Evolutionary conservation across 2,329 filamentous ascomycete species (phyloP).

Genomic region (Fusarium napiforme): DNA sequence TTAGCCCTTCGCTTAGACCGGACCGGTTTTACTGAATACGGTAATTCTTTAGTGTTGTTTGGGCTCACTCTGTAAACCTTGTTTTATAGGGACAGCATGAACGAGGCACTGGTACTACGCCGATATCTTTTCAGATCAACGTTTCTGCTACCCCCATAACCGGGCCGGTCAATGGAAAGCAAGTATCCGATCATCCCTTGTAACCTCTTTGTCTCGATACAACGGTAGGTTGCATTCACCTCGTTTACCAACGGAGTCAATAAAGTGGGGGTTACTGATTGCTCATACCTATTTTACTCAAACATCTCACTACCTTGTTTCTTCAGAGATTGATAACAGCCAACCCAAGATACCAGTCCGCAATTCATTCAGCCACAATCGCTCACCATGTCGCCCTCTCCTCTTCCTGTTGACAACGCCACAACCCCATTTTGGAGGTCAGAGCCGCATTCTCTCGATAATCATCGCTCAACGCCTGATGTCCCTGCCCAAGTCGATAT

Average conservation of each 20-base stretch:
- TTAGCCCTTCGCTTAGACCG: not conserved
- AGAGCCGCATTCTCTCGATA: not conserved
- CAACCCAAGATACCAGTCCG: not conserved
- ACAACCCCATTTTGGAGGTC: conserved; percentile 3
- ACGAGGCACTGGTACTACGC: not conserved
- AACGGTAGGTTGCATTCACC: not conserved
- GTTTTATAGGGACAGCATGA: too few relatives aligned
- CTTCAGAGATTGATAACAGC: not conserved
- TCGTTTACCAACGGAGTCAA: fast-evolving
- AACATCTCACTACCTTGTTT: not conserved
- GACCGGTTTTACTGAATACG: not conserved
- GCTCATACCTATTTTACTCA: not conserved
- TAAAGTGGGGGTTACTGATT: not conserved
- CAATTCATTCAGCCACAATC: not conserved
- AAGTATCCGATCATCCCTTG: not conserved
- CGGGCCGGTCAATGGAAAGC: not conserved
- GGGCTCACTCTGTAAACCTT: not conserved
- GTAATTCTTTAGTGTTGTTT: not conserved
- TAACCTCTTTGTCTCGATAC: not conserved
- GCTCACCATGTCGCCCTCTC: not conserved
- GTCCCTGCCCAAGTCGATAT: not conserved
- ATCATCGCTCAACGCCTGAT: not conserved
- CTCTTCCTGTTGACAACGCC: not conserved
- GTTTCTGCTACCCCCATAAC: not conserved
- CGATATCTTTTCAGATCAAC: fast-evolving